phyloP scores from a whole-genome alignment of 768 basidiomycete genomes.

The Russula brevipes region DNA sequence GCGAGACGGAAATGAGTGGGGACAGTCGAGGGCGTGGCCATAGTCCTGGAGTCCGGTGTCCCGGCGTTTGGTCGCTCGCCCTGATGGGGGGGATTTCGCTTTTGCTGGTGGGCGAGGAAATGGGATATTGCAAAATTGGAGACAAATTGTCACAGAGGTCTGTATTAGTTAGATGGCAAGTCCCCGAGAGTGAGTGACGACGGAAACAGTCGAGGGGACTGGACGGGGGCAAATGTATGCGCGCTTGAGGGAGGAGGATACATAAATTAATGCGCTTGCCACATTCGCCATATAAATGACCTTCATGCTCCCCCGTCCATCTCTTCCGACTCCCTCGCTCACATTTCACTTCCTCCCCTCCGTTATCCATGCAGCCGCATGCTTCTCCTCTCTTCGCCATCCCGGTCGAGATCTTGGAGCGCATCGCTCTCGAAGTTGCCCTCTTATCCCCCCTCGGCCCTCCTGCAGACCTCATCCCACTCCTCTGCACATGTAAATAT shows the following conservation, averaged over 20 bases:
- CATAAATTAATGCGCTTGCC: conserved; percentile 11
- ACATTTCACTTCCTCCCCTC: background rate
- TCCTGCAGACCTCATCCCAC: conserved; percentile 43
- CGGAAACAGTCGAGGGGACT: too few species aligned
- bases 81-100: too few species aligned
- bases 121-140: too few species aligned
- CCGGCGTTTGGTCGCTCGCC: too few species aligned
- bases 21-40: background rate
- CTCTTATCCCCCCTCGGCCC: conserved; percentile 40
- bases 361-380: background rate
- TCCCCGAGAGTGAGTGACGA: too few species aligned
- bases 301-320: conserved; percentile 12
- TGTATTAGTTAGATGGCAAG: too few species aligned
- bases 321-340: conserved; percentile 11
- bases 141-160: too few species aligned
- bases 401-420: conserved; percentile 43
- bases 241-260: background rate
- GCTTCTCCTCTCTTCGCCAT: conserved; percentile 28
- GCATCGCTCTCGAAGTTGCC: conserved; percentile 48
- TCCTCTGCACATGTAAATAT: conserved; percentile 42
- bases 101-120: too few species aligned
- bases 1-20: conserved; percentile 17
- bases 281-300: conserved; percentile 18
- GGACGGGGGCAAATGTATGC: background rate
- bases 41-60: background rate